These are phyloP conservation scores for Colletotrichum neosansevieriae DNA, from an alignment of 2,329 filamentous ascomycete genomes.

Conservation along the genomic window DNA sequence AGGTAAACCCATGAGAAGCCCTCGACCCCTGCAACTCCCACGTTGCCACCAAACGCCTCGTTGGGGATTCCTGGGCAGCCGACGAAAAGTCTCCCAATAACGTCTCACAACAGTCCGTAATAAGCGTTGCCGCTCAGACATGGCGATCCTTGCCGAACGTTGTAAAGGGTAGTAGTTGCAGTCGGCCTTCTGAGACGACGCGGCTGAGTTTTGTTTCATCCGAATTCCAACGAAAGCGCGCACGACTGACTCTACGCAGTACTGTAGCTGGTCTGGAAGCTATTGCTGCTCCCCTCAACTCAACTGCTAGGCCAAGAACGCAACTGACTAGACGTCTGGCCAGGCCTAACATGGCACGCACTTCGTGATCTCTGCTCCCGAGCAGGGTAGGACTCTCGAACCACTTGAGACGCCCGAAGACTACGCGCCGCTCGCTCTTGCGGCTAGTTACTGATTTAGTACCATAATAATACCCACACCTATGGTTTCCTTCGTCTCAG, in stretches of 20 bases:
- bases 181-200: slow-evolving; percentile 29
- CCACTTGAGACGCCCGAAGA: slow-evolving; percentile 31
- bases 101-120: slow-evolving; percentile 16
- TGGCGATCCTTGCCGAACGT: slow-evolving; percentile 8
- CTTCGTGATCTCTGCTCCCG: background rate
- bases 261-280: slow-evolving; percentile 14
- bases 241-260: slow-evolving; percentile 4
- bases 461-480: slow-evolving; percentile 33
- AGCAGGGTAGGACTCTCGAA: slow-evolving; percentile 21
- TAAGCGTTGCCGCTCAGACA: slow-evolving; percentile 20
- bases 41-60: background rate
- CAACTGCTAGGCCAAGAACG: background rate
- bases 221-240: slow-evolving; percentile 14
- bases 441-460: background rate
- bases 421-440: slow-evolving; percentile 9
- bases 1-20: slow-evolving; percentile 25
- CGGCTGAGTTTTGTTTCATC: slow-evolving; percentile 38
- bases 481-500: slow-evolving; percentile 32
- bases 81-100: slow-evolving; percentile 1
- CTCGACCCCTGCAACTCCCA: slow-evolving; percentile 26
- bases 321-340: background rate
- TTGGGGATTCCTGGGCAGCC: slow-evolving; percentile 7
- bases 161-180: background rate
- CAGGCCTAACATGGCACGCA: slow-evolving; percentile 6
- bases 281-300: slow-evolving; percentile 25